These are phyloP conservation scores for Moricandia arvensis DNA, from an alignment of 345 rosid genomes.

Conservation along the genomic window DNA sequence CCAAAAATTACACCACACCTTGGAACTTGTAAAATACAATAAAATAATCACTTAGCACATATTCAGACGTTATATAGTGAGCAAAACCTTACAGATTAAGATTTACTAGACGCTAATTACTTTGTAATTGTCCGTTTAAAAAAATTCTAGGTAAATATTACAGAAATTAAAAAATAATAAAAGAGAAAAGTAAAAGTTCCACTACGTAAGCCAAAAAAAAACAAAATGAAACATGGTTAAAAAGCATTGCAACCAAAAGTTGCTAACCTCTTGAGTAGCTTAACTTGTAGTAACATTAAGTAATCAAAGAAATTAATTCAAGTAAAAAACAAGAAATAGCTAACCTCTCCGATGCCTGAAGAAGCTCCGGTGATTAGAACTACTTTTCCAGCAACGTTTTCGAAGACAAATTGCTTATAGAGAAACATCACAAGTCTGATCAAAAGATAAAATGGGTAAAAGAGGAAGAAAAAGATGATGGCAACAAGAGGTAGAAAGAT, in stretches of 20 bases:
- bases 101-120: no score
- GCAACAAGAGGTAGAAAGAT: constrained; percentile 32
- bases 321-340: not conserved
- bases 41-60: no score
- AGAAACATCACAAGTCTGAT: not conserved
- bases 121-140: not conserved
- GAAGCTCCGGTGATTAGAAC: constrained; percentile 55
- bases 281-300: not conserved
- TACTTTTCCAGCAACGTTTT: constrained; percentile 49
- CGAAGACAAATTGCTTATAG: constrained; percentile 20
- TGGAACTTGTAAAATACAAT: no score
- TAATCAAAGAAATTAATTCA: not conserved
- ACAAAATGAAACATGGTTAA: not conserved
- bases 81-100: not conserved
- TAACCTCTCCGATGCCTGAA: constrained; percentile 62
- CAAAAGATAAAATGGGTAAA: constrained; percentile 28
- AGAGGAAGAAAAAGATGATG: constrained; percentile 5
- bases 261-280: not conserved
- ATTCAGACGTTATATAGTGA: no score
- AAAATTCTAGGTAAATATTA: no score
- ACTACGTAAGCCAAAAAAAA: not conserved
- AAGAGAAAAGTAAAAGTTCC: no score
- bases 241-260: not conserved
- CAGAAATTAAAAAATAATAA: no score
- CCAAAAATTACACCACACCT: no score